phyloP scores from a whole-genome alignment of 2,329 filamentous ascomycete genomes.

The Cryphonectria nitschkei region DNA sequence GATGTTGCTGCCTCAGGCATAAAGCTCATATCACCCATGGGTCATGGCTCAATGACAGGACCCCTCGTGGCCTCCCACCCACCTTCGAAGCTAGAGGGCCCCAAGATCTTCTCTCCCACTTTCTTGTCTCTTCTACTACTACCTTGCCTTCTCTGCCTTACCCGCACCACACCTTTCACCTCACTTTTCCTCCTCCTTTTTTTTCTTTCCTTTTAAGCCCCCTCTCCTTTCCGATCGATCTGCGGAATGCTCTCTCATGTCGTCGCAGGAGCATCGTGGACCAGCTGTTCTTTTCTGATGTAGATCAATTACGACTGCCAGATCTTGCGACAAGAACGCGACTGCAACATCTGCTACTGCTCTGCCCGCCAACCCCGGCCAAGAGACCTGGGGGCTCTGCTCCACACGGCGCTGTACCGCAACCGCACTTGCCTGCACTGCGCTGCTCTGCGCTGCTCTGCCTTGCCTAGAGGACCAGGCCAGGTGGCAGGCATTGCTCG shows the following conservation, averaged over 20 bases:
- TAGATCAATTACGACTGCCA: slow-evolving; percentile 1
- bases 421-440: background rate
- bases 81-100: slow-evolving; percentile 14
- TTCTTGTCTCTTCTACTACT: slow-evolving; percentile 9
- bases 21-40: background rate
- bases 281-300: slow-evolving; percentile 3
- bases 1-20: background rate
- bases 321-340: background rate
- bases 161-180: background rate
- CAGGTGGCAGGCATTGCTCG: background rate
- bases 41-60: slow-evolving; percentile 4
- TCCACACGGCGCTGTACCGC: slow-evolving; percentile 5
- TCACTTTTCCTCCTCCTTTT: slow-evolving; percentile 1
- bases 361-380: slow-evolving; percentile 11
- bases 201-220: too few species aligned
- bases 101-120: slow-evolving; percentile 18
- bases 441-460: slow-evolving; percentile 6
- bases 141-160: background rate
- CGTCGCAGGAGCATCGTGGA: background rate
- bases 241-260: slow-evolving; percentile 12
- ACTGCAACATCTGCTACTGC: background rate
- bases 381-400: slow-evolving; percentile 12
- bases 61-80: slow-evolving; percentile 15
- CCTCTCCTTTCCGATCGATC: background rate
- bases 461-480: background rate